These are phyloP conservation scores for Gentiana dahurica DNA, from an alignment of 257 asterid species.

Conservation along the genomic window DNA sequence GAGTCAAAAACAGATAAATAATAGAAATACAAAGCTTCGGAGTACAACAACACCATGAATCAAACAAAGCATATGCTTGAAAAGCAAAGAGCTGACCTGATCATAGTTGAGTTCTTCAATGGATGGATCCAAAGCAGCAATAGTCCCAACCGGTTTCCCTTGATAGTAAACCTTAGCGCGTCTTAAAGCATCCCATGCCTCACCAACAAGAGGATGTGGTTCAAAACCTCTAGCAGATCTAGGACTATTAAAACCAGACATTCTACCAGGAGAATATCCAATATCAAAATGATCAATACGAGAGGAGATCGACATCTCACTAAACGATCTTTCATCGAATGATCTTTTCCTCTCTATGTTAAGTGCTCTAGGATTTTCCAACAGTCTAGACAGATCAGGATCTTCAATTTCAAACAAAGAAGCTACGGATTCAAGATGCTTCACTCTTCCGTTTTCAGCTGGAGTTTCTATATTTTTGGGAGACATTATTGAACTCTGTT, in stretches of 20 bases:
- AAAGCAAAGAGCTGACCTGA: slow-evolving; percentile 40
- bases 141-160: slow-evolving; percentile 80
- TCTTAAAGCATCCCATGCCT: slow-evolving; percentile 87
- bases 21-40: no score
- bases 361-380: slow-evolving; percentile 54
- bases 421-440: slow-evolving; percentile 33
- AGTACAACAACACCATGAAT: no score
- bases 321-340: slow-evolving; percentile 77
- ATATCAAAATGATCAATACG: slow-evolving; percentile 48
- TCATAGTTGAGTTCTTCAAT: slow-evolving; percentile 80
- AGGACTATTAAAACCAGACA: slow-evolving; percentile 67
- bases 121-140: slow-evolving; percentile 84
- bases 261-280: slow-evolving; percentile 44
- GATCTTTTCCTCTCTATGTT: slow-evolving; percentile 78
- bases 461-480: slow-evolving; percentile 31
- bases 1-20: no score
- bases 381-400: slow-evolving; percentile 42
- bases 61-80: background rate
- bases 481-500: slow-evolving; percentile 29
- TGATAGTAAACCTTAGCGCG: slow-evolving; percentile 66
- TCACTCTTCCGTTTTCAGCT: slow-evolving; percentile 34
- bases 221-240: slow-evolving; percentile 47
- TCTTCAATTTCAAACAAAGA: slow-evolving; percentile 73
- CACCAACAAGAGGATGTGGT: slow-evolving; percentile 64
- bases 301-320: slow-evolving; percentile 67